Conservation (phyloP, 2,329 filamentous ascomycete genomes). For the Cladosporium colombiae region DNA sequence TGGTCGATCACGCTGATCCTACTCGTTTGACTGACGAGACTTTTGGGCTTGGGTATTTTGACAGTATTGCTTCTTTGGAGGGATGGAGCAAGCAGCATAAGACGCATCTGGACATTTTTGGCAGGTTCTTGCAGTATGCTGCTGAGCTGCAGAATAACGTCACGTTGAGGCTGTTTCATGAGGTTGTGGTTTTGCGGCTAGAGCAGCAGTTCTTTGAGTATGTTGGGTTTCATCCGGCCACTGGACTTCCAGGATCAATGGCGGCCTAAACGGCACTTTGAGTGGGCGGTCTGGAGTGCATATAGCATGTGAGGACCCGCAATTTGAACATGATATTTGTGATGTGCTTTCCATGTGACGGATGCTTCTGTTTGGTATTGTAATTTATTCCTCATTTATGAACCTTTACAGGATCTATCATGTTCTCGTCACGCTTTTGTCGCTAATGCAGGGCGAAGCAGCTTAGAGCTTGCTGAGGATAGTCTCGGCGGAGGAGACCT, state of each 20-base stretch:
- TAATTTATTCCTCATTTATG: constrained; percentile 2
- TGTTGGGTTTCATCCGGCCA: constrained; percentile 28
- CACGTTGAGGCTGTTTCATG: constrained; percentile 27
- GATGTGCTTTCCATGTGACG: neutral
- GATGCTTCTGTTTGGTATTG: neutral
- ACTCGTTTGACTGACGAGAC: constrained; percentile 25
- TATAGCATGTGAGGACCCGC: neutral
- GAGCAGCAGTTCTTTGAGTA: constrained; percentile 30
- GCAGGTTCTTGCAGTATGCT: constrained; percentile 28
- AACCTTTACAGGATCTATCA: constrained; percentile 16
- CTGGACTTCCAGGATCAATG: constrained; percentile 25
- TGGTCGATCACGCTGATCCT: constrained; percentile 34
- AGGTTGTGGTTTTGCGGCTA: constrained; percentile 29
- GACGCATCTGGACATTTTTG: constrained; percentile 31
- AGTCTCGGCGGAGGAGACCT: constrained; percentile 52
- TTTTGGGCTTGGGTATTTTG: constrained; percentile 30
- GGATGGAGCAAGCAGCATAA: constrained; percentile 31
- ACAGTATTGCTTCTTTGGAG: constrained; percentile 27
- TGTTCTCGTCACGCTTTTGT: constrained; percentile 6
- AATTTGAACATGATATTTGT: neutral
- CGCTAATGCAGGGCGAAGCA: neutral
- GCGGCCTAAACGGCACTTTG: neutral
- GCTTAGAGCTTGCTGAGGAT: constrained; percentile 51
- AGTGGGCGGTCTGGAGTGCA: neutral
- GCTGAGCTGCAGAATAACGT: constrained; percentile 28